These are phyloP conservation scores for Bidens hawaiensis DNA, from an alignment of 140 eudicot genomes.

Conservation along the genomic window DNA sequence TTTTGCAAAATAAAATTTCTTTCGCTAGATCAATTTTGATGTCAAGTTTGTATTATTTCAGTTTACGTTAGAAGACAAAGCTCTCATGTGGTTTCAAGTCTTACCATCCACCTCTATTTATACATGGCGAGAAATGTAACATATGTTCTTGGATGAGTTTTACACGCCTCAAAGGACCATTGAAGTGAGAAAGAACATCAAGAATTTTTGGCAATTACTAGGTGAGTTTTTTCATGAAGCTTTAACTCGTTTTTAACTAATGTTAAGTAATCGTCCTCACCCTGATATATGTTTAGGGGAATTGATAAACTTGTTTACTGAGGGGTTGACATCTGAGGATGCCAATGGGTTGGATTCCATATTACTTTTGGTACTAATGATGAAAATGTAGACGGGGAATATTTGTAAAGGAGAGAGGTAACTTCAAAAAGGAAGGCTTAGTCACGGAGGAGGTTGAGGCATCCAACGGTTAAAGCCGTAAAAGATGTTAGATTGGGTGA, in stretches of 20 bases:
- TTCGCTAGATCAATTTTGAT: too few relatives aligned
- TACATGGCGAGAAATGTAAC: neutral
- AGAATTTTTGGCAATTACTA: too few relatives aligned
- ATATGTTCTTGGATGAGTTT: neutral
- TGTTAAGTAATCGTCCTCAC: too few relatives aligned
- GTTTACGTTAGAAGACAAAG: neutral
- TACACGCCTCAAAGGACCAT: neutral
- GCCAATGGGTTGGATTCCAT: neutral
- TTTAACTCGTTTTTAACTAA: neutral
- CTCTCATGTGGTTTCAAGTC: neutral
- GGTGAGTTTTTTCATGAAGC: neutral
- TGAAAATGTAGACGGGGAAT: neutral
- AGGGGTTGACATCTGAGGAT: neutral
- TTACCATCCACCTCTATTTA: neutral
- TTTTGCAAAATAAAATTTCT: too few relatives aligned
- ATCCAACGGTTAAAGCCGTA: neutral
- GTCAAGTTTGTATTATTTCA: neutral
- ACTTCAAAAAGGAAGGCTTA: neutral
- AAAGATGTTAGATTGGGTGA: neutral
- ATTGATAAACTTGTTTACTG: too few relatives aligned
- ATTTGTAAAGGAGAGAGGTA: neutral
- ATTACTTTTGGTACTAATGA: neutral
- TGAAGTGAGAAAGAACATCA: neutral
- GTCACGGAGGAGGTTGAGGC: neutral
- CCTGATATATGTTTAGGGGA: neutral